Percentiles rank a stretch among this genome's conserved stretches.
phyloP scores from a whole-genome alignment of 495 filamentous ascomycete species.

The Hypoxylon crocopeplum region DNA sequence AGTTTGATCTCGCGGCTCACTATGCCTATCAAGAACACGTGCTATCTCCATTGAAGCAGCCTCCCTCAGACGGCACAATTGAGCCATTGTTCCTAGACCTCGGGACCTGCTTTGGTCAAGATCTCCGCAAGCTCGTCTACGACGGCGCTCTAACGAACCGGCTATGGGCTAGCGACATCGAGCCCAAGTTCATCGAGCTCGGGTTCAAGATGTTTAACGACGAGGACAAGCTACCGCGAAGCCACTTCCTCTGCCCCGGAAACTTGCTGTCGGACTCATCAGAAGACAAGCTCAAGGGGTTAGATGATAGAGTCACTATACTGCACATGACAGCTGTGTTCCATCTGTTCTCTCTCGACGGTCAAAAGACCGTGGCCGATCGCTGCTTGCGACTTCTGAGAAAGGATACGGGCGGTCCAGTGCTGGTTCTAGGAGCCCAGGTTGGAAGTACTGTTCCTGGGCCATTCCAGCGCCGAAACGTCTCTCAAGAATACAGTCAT shows the following conservation, averaged over 20 bases:
- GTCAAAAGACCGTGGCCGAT: constrained; percentile 25
- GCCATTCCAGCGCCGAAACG: neutral
- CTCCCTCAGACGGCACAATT: neutral
- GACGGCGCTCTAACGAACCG: constrained; percentile 52
- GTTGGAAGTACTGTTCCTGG: constrained; percentile 23
- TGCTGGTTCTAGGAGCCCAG: constrained; percentile 37
- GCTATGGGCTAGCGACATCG: constrained; percentile 58
- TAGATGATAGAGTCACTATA: constrained; percentile 34
- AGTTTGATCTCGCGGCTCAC: constrained; percentile 43
- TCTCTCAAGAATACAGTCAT: neutral
- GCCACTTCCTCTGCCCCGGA: constrained; percentile 50
- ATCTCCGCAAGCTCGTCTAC: constrained; percentile 53
- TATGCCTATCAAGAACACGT: constrained; percentile 33
- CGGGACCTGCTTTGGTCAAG: constrained; percentile 60
- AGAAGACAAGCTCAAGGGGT: constrained; percentile 17
- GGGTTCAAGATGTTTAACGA: constrained; percentile 52
- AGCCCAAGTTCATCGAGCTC: constrained; percentile 56
- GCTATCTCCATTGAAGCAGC: constrained; percentile 36
- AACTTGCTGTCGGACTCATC: constrained; percentile 21
- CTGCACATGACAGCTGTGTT: constrained; percentile 35
- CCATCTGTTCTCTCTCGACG: constrained; percentile 35
- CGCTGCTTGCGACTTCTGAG: constrained; percentile 40
- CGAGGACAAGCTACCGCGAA: constrained; percentile 44
- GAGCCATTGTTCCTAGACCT: constrained; percentile 53
- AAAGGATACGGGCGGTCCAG: constrained; percentile 29